These are phyloP conservation scores for Coemansia asiatica DNA, from an alignment of 192 early-diverging fungal genomes.

Conservation along the genomic window DNA sequence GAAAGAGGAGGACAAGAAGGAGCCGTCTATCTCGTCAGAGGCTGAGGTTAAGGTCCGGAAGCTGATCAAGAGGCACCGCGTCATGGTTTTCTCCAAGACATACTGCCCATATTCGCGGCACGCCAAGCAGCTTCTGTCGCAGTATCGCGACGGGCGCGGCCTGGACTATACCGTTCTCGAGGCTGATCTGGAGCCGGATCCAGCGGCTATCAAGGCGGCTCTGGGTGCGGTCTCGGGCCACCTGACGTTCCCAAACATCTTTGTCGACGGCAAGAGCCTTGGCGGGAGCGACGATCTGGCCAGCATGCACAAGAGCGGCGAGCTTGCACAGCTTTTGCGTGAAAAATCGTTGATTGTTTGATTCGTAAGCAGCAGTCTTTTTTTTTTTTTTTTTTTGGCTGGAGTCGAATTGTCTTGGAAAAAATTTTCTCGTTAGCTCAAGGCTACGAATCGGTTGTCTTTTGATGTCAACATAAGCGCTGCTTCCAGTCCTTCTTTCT, in stretches of 20 bases:
- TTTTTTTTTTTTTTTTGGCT: no score
- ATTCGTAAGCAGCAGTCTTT: background rate
- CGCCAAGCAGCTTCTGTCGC: slow-evolving; percentile 59
- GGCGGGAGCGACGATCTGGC: slow-evolving; percentile 65
- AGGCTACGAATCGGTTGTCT: no score
- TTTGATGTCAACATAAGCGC: no score
- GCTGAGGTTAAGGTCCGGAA: slow-evolving; percentile 28
- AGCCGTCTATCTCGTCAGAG: background rate
- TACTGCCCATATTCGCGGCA: slow-evolving; percentile 70
- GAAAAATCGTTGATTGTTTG: slow-evolving; percentile 28
- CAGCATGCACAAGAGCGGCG: slow-evolving; percentile 50
- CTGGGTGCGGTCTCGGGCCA: slow-evolving; percentile 56
- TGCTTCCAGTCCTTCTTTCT: background rate
- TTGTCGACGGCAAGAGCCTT: slow-evolving; percentile 66
- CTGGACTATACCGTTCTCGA: slow-evolving; percentile 60
- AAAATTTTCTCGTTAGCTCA: background rate
- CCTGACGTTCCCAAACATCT: slow-evolving; percentile 69
- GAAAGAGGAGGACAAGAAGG: background rate
- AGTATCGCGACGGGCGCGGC: slow-evolving; percentile 38
- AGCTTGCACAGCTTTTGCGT: slow-evolving; percentile 54
- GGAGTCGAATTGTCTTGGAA: background rate
- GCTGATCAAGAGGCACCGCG: slow-evolving; percentile 42
- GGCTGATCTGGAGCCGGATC: slow-evolving; percentile 44
- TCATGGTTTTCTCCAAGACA: slow-evolving; percentile 75
- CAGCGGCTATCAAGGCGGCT: slow-evolving; percentile 59